Evolutionary conservation across 176 grass and related monocot species (phyloP).

Genomic region (Oryza officinalis): DNA sequence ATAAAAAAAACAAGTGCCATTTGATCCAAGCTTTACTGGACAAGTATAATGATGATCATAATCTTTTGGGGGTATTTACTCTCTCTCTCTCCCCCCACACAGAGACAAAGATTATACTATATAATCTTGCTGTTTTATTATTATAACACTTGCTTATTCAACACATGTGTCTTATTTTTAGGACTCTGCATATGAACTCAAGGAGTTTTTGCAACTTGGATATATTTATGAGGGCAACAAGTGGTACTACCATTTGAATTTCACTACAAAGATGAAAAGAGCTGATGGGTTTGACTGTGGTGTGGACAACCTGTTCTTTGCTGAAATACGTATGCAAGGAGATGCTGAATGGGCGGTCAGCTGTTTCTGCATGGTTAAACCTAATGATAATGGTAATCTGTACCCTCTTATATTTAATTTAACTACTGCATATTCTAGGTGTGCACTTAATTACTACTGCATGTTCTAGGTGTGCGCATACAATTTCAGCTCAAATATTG

Average conservation of each 20-base stretch:
- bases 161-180: neutral
- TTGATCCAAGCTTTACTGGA: conserved; percentile 14
- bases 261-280: neutral
- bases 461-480: no score
- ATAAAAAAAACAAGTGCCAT: neutral
- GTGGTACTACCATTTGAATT: neutral
- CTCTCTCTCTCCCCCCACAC: neutral
- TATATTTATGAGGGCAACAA: neutral
- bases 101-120: no score
- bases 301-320: neutral
- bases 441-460: no score
- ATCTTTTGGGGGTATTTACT: neutral
- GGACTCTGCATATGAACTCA: neutral
- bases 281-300: neutral
- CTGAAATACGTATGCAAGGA: neutral
- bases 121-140: neutral
- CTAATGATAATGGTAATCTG: neutral
- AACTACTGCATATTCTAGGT: no score
- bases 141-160: neutral
- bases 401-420: neutral
- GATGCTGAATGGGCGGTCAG: neutral
- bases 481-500: no score
- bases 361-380: neutral
- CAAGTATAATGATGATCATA: conserved; percentile 15
- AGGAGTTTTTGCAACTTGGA: neutral